Evolutionary conservation across 441 rosid genomes (phyloP), one percentile per base, ranked within the genome.

Genomic region (Populus hybrid): DNA sequence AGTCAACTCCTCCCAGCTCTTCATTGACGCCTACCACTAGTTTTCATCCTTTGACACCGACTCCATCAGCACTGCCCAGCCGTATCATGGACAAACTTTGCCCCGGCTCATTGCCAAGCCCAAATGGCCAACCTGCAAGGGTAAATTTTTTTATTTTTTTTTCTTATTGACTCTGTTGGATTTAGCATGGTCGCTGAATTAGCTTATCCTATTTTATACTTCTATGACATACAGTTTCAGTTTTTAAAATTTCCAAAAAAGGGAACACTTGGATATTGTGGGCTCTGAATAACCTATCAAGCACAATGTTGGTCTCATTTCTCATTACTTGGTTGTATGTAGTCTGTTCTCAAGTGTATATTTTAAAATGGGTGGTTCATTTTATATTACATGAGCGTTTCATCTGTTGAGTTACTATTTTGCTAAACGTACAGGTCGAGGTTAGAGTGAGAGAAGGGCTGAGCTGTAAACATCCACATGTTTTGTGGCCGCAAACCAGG

Each of bases 401-500:
- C 31, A 29, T 29, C 76, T 23, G 69, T 56, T 24, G 45, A 12
- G 29, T 26, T 74, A 45, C 21, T 20, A 0, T 1, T 74, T 64
- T 74, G 45, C 29, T 81, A 35, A 69, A 24, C 45, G 3, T 75
- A 20, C 42, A 91, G 95, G 93, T 89, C 71, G 95, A 91, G 71
- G 95, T 91, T 23, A 87, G 90, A 82, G 69, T 76, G 74, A 85
- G 91, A 76, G 95, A 91, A 87, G 93, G 93, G 77, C 80, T n/a
- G 91, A 83, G 95, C 90, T 21, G 94, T 93, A 75, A 92, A 90
- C 86, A 92, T 93, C 73, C 96, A 93, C 84, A 93, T 93, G 95
- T 91, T 91, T 68, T 91, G 92, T 45, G 85, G 88, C 53, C n/a
- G n/a, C n/a, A n/a, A n/a, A n/a, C n/a, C n/a, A n/a, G n/a, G n/a